Conservation (phyloP, 208 protist genomes). For the Acanthamoeba triangularis region DNA sequence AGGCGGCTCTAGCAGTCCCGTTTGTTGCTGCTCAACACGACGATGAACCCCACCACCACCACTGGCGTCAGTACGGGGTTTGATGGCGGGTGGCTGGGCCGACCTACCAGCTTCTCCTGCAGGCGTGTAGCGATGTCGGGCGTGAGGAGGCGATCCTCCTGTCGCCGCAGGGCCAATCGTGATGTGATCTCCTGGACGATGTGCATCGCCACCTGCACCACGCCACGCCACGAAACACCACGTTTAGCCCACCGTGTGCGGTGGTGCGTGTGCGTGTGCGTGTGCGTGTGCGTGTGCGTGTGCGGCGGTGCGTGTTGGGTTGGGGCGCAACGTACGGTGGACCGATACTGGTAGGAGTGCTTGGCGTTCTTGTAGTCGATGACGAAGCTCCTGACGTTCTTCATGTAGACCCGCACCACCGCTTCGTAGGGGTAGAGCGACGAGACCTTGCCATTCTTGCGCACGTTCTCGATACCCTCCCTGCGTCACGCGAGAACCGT, state of each 20-base stretch:
- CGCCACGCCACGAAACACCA: not conserved
- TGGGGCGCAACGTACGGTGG: not conserved
- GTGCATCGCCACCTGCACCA: constrained; percentile 43
- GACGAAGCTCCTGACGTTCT: constrained; percentile 49
- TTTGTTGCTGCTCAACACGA: not conserved
- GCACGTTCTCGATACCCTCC: constrained; percentile 9
- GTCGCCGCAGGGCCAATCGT: not conserved
- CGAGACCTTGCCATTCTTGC: not conserved
- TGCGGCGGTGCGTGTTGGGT: not conserved
- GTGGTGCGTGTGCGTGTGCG: not conserved
- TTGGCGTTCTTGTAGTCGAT: constrained; percentile 7
- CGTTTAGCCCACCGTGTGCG: not conserved
- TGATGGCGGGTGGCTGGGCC: too few species aligned
- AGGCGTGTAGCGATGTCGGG: not conserved
- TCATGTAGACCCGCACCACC: not conserved
- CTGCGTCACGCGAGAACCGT: not conserved
- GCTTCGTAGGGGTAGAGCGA: not conserved
- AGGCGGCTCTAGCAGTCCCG: not conserved
- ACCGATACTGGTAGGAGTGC: constrained; percentile 31
- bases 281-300: not conserved
- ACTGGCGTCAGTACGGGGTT: too few species aligned
- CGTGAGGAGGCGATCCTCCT: not conserved
- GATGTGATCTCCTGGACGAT: constrained; percentile 54
- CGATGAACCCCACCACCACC: not conserved
- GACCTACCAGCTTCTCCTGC: not conserved